Evolutionary conservation across 495 filamentous ascomycete species (phyloP), one percentile per base, ranked within the genome.

Genomic region (Stereocaulon alpinum): DNA sequence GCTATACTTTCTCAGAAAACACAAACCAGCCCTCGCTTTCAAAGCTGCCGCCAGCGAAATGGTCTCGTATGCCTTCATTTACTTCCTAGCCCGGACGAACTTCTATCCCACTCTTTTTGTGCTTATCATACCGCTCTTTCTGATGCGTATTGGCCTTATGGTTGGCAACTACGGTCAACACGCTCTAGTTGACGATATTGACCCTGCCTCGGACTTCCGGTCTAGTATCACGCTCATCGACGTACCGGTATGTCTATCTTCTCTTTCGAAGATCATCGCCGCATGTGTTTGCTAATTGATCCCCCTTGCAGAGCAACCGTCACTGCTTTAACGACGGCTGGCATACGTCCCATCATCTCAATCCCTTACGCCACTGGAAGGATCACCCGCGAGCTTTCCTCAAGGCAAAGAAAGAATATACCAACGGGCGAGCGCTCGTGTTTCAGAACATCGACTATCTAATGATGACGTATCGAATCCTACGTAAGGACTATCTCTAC

Each of bases 291-390:
- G 34, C 29, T 57, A 30, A 59, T n/a, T 29, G 3, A 30, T 6
- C 1, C 6, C 57, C 63, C 44, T 61, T 42, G 42, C 24, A 84
- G 84, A 83, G 77, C 62, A 89, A 89, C 70, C 80, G 86, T 24
- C 83, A 81, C 72, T 87, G 82, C 64, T 89, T 80, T 74, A 89
- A 89, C 66, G 86, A 88, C 67, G 86, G 86, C 55, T 89, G 87
- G 69, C 86, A 89, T 68, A 87, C 86, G 40, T 86, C 86, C 10
- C 86, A 89, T 67, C 86, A 88, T 67, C 76, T 88, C 11, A 86
- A 89, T 69, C 84, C 86, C 4, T 79, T 74, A 29, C 79, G 85
- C 2, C 86, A 88, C 72, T 89, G 86, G 86, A 77, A 85, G 49
- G 83, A 87, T 44, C 85, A 88, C 65, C 86, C 86, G 4, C 69